These are phyloP conservation scores for Corymbia citriodora DNA, from an alignment of 441 rosid genomes.

Conservation along the genomic window DNA sequence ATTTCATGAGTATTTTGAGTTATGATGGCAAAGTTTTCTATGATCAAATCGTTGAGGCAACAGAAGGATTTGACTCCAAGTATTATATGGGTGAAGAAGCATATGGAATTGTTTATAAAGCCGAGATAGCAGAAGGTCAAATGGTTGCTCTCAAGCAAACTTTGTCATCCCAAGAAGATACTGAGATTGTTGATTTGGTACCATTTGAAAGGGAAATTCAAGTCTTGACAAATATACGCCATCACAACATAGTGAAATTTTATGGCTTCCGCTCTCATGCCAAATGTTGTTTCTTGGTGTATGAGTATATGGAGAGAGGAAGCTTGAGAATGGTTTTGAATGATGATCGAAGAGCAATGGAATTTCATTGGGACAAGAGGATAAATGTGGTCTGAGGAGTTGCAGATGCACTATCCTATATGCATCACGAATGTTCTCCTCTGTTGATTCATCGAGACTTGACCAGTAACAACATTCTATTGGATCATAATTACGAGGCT, in stretches of 20 bases:
- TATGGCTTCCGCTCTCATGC: background rate
- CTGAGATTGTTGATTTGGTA: accelerated
- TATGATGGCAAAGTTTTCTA: background rate
- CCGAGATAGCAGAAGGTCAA: background rate
- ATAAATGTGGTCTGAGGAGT: background rate
- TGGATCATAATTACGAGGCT: background rate
- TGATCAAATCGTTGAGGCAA: background rate
- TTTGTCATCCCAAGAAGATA: background rate
- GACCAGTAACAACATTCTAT: background rate
- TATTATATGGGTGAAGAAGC: background rate
- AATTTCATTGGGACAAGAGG: background rate
- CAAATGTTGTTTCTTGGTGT: background rate
- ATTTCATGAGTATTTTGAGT: background rate
- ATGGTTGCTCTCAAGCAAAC: background rate
- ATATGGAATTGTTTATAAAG: background rate
- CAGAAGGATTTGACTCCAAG: background rate
- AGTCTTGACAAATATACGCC: background rate
- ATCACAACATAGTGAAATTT: background rate
- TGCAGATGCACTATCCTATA: background rate
- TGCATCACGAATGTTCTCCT: background rate
- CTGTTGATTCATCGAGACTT: background rate
- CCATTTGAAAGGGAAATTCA: background rate
- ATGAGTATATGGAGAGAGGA: background rate
- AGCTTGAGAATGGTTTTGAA: background rate
- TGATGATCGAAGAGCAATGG: accelerated